Evolutionary conservation across 2,329 filamentous ascomycete species (phyloP).

Genomic region (Sporothrix dimorphospora): DNA sequence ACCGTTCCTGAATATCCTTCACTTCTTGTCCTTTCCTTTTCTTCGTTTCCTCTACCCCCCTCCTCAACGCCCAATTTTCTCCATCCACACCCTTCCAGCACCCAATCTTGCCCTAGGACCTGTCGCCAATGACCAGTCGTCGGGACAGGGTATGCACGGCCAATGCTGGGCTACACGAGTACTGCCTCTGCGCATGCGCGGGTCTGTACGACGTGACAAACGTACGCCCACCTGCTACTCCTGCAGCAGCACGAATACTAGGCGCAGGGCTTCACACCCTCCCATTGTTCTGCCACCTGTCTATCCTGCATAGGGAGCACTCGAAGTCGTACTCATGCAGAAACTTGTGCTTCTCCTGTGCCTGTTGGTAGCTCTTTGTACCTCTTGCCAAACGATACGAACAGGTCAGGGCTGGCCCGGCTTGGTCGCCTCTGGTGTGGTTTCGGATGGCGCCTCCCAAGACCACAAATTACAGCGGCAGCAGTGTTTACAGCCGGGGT

Average conservation of each 20-base stretch:
- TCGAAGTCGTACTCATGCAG: slow-evolving; percentile 13
- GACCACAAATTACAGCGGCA: background rate
- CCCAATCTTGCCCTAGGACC: background rate
- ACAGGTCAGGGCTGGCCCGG: background rate
- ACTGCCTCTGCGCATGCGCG: background rate
- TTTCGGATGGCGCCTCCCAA: slow-evolving; percentile 18
- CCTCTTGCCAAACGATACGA: slow-evolving; percentile 9
- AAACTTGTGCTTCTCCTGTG: slow-evolving; percentile 25
- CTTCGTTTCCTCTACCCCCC: background rate
- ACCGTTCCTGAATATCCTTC: background rate
- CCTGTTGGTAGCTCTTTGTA: slow-evolving; percentile 33
- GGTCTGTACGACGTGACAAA: slow-evolving; percentile 30
- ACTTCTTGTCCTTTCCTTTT: background rate
- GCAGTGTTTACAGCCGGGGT: background rate
- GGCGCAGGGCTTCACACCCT: slow-evolving; percentile 4
- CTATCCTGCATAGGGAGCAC: slow-evolving; percentile 26
- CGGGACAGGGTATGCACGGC: background rate
- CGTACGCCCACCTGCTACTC: background rate
- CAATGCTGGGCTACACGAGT: background rate
- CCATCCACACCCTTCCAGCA: background rate
- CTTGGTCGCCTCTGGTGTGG: background rate
- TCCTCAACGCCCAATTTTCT: background rate
- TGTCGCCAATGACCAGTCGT: background rate
- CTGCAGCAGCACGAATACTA: slow-evolving; percentile 11
- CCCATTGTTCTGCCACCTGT: slow-evolving; percentile 29